Base-by-base conservation (phyloP, 164 flowering plant genomes). In the Tetrastigma voinierianum region DNA sequence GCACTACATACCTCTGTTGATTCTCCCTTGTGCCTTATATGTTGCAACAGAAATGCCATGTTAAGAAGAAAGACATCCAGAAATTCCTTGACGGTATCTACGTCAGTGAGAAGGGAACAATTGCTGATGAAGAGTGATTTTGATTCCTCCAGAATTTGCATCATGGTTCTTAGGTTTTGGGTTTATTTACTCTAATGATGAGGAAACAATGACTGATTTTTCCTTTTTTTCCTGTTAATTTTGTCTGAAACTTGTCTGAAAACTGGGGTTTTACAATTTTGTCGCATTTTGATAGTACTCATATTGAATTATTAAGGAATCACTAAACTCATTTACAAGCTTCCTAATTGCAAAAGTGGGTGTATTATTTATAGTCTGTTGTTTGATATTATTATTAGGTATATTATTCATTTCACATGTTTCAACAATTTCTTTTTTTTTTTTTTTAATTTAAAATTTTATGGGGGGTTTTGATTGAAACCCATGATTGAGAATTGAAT, bases 51-150 rank as follows among this genome's bases (percentile, higher is more conserved):
- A 86, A 84, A 83, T 84, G 88, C 53, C 90, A 84, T 77, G 90
- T 86, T 32, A 86, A 86, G 79, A 86, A 86, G 68, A 86, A 86
- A 58, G 90, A 86, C 72, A 86, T 86, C 62, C 56, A 87, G 68
- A 86, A 86, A 76, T 86, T 86, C 56, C 83, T 86, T 69, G 90
- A 86, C 60, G 90, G 90, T 75, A 86, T 86, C 60, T 86, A 86
- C 59, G 90, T 86, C 20, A 86, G 90, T 53, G 88, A 86, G 77
- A 83, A 74, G 79, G 86, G 78, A 61, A 68, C 72, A 16, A 78
- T 83, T 19, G 77, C 70, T 20, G 78, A 62, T 4, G 87, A 80
- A 10, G 81, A 78, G 60, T 68, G 68, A 52, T 45, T 14, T n/a
- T n/a, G n/a, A n/a, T n/a, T n/a, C n/a, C 21, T 11, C 12, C 18